Percentiles rank a stretch among this genome's conserved stretches.
Conservation (phyloP, 306 rosid genomes). For the Astragalus membranaceus region DNA sequence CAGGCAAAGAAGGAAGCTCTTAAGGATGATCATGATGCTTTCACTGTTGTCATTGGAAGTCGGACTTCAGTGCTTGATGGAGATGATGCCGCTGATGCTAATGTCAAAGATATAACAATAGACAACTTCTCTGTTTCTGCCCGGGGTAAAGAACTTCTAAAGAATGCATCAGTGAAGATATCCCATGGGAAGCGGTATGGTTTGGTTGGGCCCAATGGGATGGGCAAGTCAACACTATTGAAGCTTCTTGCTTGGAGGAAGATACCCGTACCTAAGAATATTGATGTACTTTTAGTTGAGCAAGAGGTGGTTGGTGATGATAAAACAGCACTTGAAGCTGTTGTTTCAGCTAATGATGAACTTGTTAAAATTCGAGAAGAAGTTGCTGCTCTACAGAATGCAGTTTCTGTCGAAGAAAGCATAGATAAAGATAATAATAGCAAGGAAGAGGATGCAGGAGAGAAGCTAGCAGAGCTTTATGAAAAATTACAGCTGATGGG, state of each 20-base stretch:
- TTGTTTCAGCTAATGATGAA: slow-evolving; percentile 69
- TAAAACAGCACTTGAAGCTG: slow-evolving; percentile 53
- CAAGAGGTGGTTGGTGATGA: slow-evolving; percentile 69
- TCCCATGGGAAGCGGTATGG: slow-evolving; percentile 60
- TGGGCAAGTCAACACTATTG: slow-evolving; percentile 59
- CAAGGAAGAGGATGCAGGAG: slow-evolving; percentile 41
- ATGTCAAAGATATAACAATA: not conserved
- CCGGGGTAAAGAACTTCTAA: not conserved
- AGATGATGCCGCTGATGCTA: not conserved
- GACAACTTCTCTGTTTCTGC: not conserved
- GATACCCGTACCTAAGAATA: slow-evolving; percentile 67
- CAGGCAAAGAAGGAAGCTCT: not conserved
- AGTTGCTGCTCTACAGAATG: slow-evolving; percentile 45
- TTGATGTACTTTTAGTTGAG: slow-evolving; percentile 68
- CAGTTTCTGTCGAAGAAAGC: slow-evolving; percentile 2
- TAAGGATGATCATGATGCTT: not conserved
- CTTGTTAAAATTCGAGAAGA: slow-evolving; percentile 50
- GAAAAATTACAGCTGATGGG: slow-evolving; percentile 49
- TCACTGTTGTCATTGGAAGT: not conserved
- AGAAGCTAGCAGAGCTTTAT: slow-evolving; percentile 60
- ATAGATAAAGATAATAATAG: not conserved
- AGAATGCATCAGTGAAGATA: slow-evolving; percentile 4
- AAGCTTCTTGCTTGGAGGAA: slow-evolving; percentile 79
- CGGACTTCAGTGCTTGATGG: not conserved
- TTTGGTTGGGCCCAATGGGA: slow-evolving; percentile 62